Evolutionary conservation across 768 basidiomycete genomes (phyloP).

Genomic region (Kwoniella dejecticola): DNA sequence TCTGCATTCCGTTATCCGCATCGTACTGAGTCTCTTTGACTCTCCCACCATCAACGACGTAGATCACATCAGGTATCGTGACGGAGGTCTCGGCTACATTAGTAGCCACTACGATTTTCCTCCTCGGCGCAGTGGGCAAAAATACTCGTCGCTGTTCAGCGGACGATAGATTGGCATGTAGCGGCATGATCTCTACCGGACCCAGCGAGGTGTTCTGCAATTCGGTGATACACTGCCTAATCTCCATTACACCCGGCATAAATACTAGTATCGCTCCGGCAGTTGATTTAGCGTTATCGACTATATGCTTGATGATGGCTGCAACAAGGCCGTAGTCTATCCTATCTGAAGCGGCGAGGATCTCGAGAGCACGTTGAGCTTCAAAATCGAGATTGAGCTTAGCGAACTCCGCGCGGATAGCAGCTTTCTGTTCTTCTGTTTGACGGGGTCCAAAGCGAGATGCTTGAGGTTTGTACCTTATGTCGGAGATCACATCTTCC

Average conservation of each 20-base stretch:
- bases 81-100: conserved; percentile 84
- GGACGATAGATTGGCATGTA: conserved; percentile 84
- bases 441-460: conserved; percentile 58
- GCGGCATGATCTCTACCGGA: conserved; percentile 62
- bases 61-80: conserved; percentile 84
- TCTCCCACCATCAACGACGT: conserved; percentile 80
- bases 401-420: conserved; percentile 61
- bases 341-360: conserved; percentile 64
- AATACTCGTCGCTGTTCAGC: conserved; percentile 83
- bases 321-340: conserved; percentile 78
- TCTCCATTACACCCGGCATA: conserved; percentile 86
- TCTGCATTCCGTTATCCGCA: conserved; percentile 69
- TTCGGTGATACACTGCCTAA: conserved; percentile 71
- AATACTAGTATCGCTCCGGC: conserved; percentile 79
- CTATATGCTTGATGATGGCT: conserved; percentile 67
- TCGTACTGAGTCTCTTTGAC: conserved; percentile 81
- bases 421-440: conserved; percentile 60
- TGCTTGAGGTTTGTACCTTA: conserved; percentile 63
- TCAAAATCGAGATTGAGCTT: conserved; percentile 63
- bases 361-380: conserved; percentile 63
- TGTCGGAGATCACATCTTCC: conserved; percentile 69
- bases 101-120: conserved; percentile 86
- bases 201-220: conserved; percentile 55
- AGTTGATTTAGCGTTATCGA: conserved; percentile 58
- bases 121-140: conserved; percentile 60